phyloP scores from a whole-genome alignment of 352 stramenopile genomes.

The Phytophthora syringae region DNA sequence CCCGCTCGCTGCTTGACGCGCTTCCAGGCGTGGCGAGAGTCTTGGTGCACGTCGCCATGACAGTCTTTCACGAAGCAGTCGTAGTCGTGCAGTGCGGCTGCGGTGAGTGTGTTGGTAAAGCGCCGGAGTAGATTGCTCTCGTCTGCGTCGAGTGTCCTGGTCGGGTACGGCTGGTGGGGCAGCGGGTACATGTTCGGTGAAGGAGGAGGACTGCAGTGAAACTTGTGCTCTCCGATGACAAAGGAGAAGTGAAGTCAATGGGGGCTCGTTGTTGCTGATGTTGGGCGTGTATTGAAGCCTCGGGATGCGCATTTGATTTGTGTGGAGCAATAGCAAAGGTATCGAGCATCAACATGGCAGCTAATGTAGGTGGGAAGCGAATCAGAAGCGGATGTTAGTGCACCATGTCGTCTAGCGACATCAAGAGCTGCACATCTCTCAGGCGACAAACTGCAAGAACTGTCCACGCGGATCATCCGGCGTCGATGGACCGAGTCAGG shows the following conservation, averaged over 20 bases:
- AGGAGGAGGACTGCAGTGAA: not conserved
- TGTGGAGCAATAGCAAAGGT: too few relatives aligned
- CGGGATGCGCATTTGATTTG: too few relatives aligned
- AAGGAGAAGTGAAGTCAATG: conserved; percentile 20
- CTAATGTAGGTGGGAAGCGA: not conserved
- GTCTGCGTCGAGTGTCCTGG: conserved; percentile 36
- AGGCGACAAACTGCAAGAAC: conserved; percentile 2
- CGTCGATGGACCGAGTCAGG: too few relatives aligned
- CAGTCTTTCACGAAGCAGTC: conserved; percentile 36
- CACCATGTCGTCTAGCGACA: conserved; percentile 6
- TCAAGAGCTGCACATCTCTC: conserved; percentile 9
- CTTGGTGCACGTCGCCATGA: conserved; percentile 31
- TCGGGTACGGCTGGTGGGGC: conserved; percentile 31
- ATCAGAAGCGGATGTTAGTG: not conserved
- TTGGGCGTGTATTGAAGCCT: too few relatives aligned
- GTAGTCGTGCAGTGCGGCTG: conserved; percentile 43
- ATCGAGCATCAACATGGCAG: too few relatives aligned
- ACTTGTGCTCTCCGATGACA: not conserved
- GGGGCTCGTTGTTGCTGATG: too few relatives aligned
- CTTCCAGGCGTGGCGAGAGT: conserved; percentile 42
- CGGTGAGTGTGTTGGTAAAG: conserved; percentile 34
- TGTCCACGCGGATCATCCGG: conserved; percentile 5
- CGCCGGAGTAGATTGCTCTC: conserved; percentile 40
- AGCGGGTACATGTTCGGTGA: conserved; percentile 34
- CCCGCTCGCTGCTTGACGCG: conserved; percentile 38